Evolutionary conservation across 2,329 filamentous ascomycete species (phyloP).

Genomic region (Westerdykella sp.): DNA sequence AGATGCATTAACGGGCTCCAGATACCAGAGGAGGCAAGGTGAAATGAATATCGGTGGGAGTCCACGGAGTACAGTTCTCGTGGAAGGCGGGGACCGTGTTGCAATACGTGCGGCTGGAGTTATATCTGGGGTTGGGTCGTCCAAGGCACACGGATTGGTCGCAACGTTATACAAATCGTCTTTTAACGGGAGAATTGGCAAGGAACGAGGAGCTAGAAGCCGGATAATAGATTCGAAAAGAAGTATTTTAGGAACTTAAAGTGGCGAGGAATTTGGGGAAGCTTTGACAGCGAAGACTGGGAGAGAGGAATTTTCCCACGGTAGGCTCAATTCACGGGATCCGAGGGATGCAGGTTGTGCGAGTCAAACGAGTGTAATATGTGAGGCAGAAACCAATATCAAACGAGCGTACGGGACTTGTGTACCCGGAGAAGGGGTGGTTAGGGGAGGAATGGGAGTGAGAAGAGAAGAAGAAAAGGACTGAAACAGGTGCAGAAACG

Average conservation of each 20-base stretch:
- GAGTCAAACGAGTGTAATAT: constrained; percentile 26
- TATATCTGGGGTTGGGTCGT: constrained; percentile 8
- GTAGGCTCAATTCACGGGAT: constrained; percentile 2
- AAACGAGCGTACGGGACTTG: constrained; percentile 35
- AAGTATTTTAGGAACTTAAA: constrained; percentile 1
- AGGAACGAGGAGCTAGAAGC: constrained; percentile 2
- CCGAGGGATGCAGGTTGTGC: constrained; percentile 8
- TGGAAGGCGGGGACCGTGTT: constrained; percentile 2
- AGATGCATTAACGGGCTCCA: constrained; percentile 10
- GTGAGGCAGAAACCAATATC: constrained; percentile 22
- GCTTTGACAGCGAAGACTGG: constrained; percentile 5
- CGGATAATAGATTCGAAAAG: neutral
- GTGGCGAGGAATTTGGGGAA: constrained; percentile 7
- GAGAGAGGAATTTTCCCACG: neutral
- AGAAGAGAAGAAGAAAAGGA: constrained; percentile 15
- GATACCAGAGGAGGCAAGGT: constrained; percentile 1
- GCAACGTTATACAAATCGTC: constrained; percentile 7
- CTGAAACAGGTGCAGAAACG: constrained; percentile 32
- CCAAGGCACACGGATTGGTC: constrained; percentile 7
- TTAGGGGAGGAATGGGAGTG: constrained; percentile 20
- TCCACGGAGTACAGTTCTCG: neutral
- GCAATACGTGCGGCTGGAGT: constrained; percentile 4
- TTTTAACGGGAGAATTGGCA: constrained; percentile 6
- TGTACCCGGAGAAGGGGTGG: constrained; percentile 17
- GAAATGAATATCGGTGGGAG: constrained; percentile 4